Evolutionary conservation across 73 alveolate genomes (phyloP), one percentile per base, ranked within the genome.

Genomic region (Paramecium tetraurelia): DNA sequence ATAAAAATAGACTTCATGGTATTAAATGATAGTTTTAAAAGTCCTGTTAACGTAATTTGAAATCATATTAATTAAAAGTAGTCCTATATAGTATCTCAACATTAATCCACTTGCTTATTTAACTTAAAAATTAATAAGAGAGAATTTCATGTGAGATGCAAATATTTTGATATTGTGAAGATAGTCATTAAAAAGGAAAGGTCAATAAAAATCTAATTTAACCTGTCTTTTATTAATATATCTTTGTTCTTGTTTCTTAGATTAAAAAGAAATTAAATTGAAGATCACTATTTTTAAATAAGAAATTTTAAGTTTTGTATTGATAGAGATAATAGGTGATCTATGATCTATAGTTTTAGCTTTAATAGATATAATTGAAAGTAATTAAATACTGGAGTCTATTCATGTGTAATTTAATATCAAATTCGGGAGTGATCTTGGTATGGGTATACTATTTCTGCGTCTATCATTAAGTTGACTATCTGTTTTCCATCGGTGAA

Each of bases 401-500:
- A 14, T 27, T 63, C 84, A 63, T 63, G 41, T 31, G 24, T 63
- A 27, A 63, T 22, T 63, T 63, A 27, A 63, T 63, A 63, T 63
- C 84, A 63, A 63, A 63, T 22, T 63, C 21, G 84, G 84, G 9
- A 63, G 21, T 14, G 84, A 63, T 63, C 84, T 63, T 33, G 84
- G 84, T 27, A 63, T 63, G 41, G 50, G 14, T 68, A 68, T 16
- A 12, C 40, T 31, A 68, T 68, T 68, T 27, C 84, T 68, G 24
- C 50, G 84, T 24, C 84, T 75, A 75, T 53, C 69, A 20, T 75
- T 75, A 9, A 75, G 41, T 40, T 43, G n/a, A 41, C 43, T 41
- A 21, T 80, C 90, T 8, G 90, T 80, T 9, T 80, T 80, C 46
- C 90, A 80, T 18, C 72, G 46, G 75, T 22, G 31, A 12, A 80